A percentile compares a stretch with the other conserved stretches of the same genome.
Conservation (phyloP, 1,284 basidiomycete genomes). For the Porodaedalea pini region DNA sequence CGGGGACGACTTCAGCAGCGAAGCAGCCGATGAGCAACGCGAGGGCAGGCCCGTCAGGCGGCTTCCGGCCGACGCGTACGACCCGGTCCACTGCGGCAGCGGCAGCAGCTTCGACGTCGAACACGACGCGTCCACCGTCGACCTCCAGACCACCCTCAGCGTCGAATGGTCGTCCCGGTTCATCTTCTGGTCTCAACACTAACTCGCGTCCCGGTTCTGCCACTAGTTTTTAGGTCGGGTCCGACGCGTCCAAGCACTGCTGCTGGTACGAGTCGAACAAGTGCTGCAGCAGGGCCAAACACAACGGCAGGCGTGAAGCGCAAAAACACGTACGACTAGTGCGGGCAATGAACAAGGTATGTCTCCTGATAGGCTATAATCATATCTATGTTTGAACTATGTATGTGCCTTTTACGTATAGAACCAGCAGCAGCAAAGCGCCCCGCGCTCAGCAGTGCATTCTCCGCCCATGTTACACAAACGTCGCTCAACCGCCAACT, state of each 20-base stretch:
- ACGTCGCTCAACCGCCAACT: constrained; percentile 18
- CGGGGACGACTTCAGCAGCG: neutral
- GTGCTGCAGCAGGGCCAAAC: neutral
- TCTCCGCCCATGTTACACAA: constrained; percentile 10
- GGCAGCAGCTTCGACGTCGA: neutral
- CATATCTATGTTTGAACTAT: neutral
- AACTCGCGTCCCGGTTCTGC: too few relatives aligned
- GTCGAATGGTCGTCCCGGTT: neutral
- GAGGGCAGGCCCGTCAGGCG: neutral
- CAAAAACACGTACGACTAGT: constrained; percentile 15
- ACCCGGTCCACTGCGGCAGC: constrained; percentile 2
- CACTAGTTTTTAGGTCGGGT: neutral
- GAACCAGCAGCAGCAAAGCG: constrained; percentile 12
- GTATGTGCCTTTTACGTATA: too few relatives aligned
- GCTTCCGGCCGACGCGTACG: constrained; percentile 2
- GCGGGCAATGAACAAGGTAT: constrained; percentile 9
- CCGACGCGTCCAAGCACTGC: neutral
- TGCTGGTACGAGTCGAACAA: neutral
- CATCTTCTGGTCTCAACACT: too few relatives aligned
- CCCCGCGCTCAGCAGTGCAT: constrained; percentile 16
- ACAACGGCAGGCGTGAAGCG: constrained; percentile 6
- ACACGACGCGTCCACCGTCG: neutral
- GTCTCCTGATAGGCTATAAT: neutral
- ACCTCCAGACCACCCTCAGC: neutral
- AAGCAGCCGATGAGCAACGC: neutral